Conservation (phyloP, 202 grass and related monocot species). For the Panicum virgatum region DNA sequence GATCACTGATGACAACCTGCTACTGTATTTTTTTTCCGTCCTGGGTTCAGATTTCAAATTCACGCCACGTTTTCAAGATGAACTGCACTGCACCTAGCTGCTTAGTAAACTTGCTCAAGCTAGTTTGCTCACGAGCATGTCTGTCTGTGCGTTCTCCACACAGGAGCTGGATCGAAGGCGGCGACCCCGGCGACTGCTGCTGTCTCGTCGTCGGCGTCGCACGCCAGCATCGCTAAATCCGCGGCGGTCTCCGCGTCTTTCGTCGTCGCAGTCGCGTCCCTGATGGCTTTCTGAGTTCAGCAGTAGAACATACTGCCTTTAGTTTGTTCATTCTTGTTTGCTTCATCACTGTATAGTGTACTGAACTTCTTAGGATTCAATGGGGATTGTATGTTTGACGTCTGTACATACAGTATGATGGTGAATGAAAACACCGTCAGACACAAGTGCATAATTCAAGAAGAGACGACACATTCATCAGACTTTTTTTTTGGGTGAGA, state of each 20-base stretch:
- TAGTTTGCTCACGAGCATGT: background rate
- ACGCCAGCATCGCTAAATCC: background rate
- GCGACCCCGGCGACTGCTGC: constrained; percentile 28
- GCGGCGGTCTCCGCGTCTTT: constrained; percentile 10
- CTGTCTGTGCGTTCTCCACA: background rate
- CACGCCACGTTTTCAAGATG: background rate
- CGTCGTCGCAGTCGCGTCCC: constrained; percentile 16
- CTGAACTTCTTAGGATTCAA: no score
- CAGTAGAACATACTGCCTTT: no score
- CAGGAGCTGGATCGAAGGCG: constrained; percentile 51
- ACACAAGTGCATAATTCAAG: background rate
- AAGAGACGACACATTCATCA: background rate
- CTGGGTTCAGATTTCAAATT: background rate
- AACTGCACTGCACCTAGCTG: background rate
- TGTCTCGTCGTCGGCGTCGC: background rate
- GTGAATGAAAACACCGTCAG: background rate
- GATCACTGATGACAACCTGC: background rate
- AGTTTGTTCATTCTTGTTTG: no score
- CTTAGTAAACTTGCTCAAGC: no score
- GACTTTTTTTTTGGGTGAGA: no score
- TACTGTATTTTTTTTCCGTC: background rate
- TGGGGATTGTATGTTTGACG: no score
- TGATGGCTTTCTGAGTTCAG: constrained; percentile 7
- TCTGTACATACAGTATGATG: no score
- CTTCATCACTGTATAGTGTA: no score